Evolutionary conservation across 495 filamentous ascomycete genomes (phyloP), one percentile per base, ranked within the genome.

Genomic region (Letharia lupina): DNA sequence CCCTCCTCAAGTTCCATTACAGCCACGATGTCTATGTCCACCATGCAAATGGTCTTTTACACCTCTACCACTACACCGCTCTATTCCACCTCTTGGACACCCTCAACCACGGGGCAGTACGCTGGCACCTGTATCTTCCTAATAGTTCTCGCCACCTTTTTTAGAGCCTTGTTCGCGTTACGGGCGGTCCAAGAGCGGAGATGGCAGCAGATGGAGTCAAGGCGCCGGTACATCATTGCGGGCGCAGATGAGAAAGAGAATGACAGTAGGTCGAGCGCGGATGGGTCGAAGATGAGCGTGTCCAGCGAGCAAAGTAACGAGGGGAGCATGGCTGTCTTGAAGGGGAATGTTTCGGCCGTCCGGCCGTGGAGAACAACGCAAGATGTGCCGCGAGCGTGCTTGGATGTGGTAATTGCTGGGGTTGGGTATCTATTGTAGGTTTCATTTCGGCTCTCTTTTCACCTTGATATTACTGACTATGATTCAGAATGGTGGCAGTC

Each of bases 371-470:
- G 93, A 67, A 81, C 91, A 70, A 88, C 81, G 50, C 86, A 91
- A 4, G 93, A 97, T 75, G 77, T 92, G 12, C 77, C 91, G 3
- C 81, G 93, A 44, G 90, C 91, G 3, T 70, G 75, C 2, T 72
- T 95, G 18, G 87, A 86, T 71, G 85, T 87, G 2, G 77, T 87
- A 20, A 84, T 89, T 72, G 83, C 84, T 1, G 93, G 88, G 6
- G 82, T 96, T 52, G 88, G 86, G 4, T 98, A 97, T 78, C 77
- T 98, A 48, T 84, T 97, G 93, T 96, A 81, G 82, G 91, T 85
- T 40, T n/a, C 47, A 68, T 44, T 16, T 54, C 7, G n/a, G 20
- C n/a, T 12, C 7, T 3, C 33, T 7, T 3, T 20, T 31, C n/a
- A 5, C 31, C n/a, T 50, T 52, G 60, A 60, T 67, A 63, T 72